Percentiles rank a stretch among this genome's conserved stretches.
These are phyloP conservation scores for Claviceps sp. DNA, from an alignment of 2,329 filamentous ascomycete genomes.

Conservation along the genomic window DNA sequence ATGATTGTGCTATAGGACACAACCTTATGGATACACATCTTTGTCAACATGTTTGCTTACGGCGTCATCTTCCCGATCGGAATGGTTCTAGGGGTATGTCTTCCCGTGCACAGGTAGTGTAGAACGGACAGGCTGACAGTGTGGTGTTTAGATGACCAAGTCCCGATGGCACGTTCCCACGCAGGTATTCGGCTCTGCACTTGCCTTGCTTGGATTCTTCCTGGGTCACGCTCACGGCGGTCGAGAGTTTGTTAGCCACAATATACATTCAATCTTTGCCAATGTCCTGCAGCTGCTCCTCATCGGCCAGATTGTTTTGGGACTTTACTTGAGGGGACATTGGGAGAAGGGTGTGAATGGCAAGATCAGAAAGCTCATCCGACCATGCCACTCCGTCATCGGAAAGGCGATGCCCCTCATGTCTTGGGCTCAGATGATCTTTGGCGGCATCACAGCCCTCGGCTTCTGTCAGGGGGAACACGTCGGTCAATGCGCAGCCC, in stretches of 20 bases:
- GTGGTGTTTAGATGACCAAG: slow-evolving; percentile 54
- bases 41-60: slow-evolving; percentile 75
- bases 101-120: not conserved
- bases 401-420: slow-evolving; percentile 80
- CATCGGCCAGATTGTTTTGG: slow-evolving; percentile 61
- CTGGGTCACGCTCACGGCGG: slow-evolving; percentile 85
- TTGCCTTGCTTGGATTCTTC: slow-evolving; percentile 77
- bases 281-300: slow-evolving; percentile 70
- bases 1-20: slow-evolving; percentile 44
- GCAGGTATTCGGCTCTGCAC: slow-evolving; percentile 58
- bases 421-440: slow-evolving; percentile 87
- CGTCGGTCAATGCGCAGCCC: slow-evolving; percentile 79
- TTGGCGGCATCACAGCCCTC: slow-evolving; percentile 82
- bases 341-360: slow-evolving; percentile 74
- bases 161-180: slow-evolving; percentile 90
- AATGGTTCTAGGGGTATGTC: slow-evolving; percentile 85
- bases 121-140: not conserved
- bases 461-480: slow-evolving; percentile 92
- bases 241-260: slow-evolving; percentile 61
- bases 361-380: slow-evolving; percentile 58
- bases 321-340: slow-evolving; percentile 80
- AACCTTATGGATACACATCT: slow-evolving; percentile 86
- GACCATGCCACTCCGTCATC: slow-evolving; percentile 62
- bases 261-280: slow-evolving; percentile 73
- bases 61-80: slow-evolving; percentile 86